Evolutionary conservation across 441 rosid genomes (phyloP).

Genomic region (Populus trichocarpa): DNA sequence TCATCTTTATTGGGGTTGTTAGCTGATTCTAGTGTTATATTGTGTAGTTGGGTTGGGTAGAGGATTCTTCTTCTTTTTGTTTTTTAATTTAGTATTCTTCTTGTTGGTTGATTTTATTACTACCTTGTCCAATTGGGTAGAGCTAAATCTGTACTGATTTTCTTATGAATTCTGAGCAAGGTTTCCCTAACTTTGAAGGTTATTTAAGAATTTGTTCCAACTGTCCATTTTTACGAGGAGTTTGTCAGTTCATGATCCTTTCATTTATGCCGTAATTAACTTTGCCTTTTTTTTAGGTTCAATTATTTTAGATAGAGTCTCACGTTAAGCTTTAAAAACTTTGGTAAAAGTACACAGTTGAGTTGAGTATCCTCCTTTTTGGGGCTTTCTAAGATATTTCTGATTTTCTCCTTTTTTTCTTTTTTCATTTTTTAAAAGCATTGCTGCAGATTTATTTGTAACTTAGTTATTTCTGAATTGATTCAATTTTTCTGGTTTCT

Average conservation of each 20-base stretch:
- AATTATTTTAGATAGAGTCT: background rate
- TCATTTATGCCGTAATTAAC: background rate
- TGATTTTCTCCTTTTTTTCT: background rate
- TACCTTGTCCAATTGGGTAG: background rate
- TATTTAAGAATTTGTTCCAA: background rate
- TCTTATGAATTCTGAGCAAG: background rate
- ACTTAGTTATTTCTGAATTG: background rate
- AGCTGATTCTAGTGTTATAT: background rate
- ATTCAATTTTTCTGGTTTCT: background rate
- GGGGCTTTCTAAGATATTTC: background rate
- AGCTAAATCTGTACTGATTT: background rate
- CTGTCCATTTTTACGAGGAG: background rate
- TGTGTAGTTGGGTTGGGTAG: conserved; percentile 2
- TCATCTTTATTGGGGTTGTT: background rate
- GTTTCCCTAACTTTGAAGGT: background rate
- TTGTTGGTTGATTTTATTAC: background rate
- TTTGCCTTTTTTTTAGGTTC: background rate
- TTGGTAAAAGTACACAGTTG: background rate
- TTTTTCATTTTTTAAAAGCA: background rate
- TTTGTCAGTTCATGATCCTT: background rate
- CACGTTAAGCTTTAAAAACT: no score
- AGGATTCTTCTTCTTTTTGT: background rate
- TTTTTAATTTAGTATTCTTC: background rate
- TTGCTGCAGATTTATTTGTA: background rate
- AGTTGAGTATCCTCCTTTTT: background rate